Conservation (phyloP, 805 yeast genomes). For the Teunomyces aglyptinius region DNA sequence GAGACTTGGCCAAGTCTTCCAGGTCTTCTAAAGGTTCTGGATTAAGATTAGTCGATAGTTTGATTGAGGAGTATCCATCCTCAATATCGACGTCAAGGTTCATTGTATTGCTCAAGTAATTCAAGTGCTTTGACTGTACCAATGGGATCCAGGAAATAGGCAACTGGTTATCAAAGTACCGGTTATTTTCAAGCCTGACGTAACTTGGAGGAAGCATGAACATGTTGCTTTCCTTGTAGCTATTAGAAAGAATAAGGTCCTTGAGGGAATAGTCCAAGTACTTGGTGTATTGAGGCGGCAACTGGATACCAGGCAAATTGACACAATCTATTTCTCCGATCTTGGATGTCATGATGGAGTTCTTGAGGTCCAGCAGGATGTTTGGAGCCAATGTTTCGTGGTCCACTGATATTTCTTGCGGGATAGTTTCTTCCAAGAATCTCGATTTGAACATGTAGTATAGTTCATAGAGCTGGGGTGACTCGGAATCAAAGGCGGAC, state of each 20-base stretch:
- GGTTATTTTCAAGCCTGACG: constrained; percentile 19
- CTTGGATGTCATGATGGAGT: constrained; percentile 7
- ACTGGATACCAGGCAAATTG: not conserved
- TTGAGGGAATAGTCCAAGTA: constrained; percentile 22
- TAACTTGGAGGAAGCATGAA: constrained; percentile 27
- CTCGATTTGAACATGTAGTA: constrained; percentile 31
- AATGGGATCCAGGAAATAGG: constrained; percentile 43
- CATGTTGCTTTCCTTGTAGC: constrained; percentile 19
- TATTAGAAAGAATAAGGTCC: constrained; percentile 21
- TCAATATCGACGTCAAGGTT: constrained; percentile 25
- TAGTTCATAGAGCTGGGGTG: constrained; percentile 30
- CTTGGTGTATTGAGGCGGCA: constrained; percentile 20
- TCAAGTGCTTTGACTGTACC: constrained; percentile 23
- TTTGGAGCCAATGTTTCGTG: not conserved
- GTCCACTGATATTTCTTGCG: not conserved
- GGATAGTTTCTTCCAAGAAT: constrained; percentile 15
- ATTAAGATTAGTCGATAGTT: constrained; percentile 14
- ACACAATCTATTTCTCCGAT: constrained; percentile 11
- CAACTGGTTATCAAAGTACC: constrained; percentile 28
- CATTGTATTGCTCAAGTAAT: constrained; percentile 19
- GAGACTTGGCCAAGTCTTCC: constrained; percentile 7
- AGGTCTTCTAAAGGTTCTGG: constrained; percentile 1
- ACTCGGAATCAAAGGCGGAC: constrained; percentile 10
- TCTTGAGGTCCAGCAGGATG: not conserved
- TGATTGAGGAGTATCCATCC: constrained; percentile 30